Base-by-base conservation (phyloP, 495 filamentous ascomycete genomes). In the Xylaria telfairii region DNA sequence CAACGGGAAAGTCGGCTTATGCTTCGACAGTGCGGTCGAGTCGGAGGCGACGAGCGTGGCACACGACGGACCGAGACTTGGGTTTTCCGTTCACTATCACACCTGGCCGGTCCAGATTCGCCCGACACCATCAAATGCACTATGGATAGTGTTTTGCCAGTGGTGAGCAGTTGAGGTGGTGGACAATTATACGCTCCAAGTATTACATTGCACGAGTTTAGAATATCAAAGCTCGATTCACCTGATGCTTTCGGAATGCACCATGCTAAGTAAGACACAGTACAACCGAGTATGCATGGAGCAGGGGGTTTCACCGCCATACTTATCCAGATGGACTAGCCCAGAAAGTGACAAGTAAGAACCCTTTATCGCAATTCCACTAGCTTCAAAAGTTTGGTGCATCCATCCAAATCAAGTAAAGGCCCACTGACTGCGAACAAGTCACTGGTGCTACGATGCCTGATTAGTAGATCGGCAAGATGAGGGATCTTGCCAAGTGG, bases 381-480 rank as follows among this genome's bases (percentile, higher is more conserved):
- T 51, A 65, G 37, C 62, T 65, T 42, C 8, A 49, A 65, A 39
- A 0, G 44, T 15, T 42, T 54, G 3, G 64, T 47, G 47, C 32
- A 66, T 54, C 34, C 21, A 54, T 54, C 46, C 47, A 41, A 42
- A 41, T 41, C 28, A 19, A 54, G 46, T 15, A 6, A 54, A 32
- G 37, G 32, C 30, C 64, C 47, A 66, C 46, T 41, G n/a, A 39
- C 64, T 17, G 21, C 32, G 30, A 54, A 54, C 47, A 42, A 39
- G 32, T 41, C 32, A 32, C 28, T 15, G 59, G 59, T 28, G 59
- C 44, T 21, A 15, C 30, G 42, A 32, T 65, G 46, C n/a, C 44
- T 30, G 42, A 65, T 65, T 44, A 30, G 62, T 51, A 37, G 62
- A 65, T 51, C 44, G 19, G n/a, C 64, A 34, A 54, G 64, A 66